Conservation (phyloP, 192 early-diverging fungal genomes). For the Haplosporangium gracile region DNA sequence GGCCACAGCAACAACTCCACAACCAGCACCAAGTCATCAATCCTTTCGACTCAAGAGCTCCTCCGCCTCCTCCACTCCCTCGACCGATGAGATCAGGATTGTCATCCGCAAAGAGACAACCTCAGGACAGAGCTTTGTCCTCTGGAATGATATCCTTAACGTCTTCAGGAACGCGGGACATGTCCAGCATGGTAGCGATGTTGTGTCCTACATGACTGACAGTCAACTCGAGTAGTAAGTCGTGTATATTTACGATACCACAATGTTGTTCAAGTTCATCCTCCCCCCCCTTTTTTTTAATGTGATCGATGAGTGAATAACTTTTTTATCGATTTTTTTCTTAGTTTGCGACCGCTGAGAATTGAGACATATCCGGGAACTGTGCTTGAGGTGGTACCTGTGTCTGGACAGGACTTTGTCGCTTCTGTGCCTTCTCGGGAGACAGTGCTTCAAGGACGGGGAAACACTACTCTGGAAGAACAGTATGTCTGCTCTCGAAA, state of each 20-base stretch:
- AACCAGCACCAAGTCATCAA: neutral
- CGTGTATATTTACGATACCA: neutral
- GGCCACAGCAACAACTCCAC: neutral
- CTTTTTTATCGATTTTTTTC: neutral
- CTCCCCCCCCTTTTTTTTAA: neutral
- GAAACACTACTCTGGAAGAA: neutral
- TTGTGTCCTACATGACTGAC: constrained; percentile 5
- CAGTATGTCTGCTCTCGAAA: neutral
- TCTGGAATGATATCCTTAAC: constrained; percentile 12
- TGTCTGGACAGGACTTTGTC: neutral
- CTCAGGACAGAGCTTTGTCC: neutral
- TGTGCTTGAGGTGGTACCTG: constrained; percentile 3
- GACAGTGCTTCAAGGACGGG: neutral
- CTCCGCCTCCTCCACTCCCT: neutral
- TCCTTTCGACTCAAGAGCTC: neutral
- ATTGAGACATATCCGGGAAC: constrained; percentile 5
- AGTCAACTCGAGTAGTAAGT: constrained; percentile 10
- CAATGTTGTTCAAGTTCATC: neutral
- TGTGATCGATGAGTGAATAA: neutral
- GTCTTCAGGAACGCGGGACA: neutral
- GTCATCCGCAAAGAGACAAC: neutral
- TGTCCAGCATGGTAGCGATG: neutral
- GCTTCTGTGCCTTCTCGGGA: neutral
- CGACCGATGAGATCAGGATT: neutral
- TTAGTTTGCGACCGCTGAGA: constrained; percentile 10